Conservation (phyloP, 2,329 filamentous ascomycete genomes). For the Rhexocercosporidium sp. region DNA sequence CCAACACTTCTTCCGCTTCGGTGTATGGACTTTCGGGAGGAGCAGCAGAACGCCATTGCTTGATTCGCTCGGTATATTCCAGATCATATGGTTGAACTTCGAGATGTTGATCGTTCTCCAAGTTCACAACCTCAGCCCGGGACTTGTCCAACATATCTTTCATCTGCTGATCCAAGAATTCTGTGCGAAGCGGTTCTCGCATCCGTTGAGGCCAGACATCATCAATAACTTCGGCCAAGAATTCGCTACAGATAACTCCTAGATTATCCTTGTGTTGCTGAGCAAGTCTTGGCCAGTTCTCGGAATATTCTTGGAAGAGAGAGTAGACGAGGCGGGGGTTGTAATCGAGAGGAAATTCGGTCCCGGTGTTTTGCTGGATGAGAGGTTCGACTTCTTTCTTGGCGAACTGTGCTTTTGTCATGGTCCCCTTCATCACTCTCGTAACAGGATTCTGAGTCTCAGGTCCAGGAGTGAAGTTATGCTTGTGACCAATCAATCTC, state of each 20-base stretch:
- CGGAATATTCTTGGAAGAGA: slow-evolving; percentile 23
- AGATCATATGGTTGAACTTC: slow-evolving; percentile 26
- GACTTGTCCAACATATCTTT: slow-evolving; percentile 20
- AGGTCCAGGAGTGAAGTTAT: slow-evolving; percentile 15
- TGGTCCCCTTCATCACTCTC: neutral
- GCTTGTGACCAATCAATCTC: slow-evolving; percentile 22
- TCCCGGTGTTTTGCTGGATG: slow-evolving; percentile 20
- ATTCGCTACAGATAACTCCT: slow-evolving; percentile 22
- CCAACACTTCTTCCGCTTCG: slow-evolving; percentile 22
- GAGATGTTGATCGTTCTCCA: slow-evolving; percentile 22
- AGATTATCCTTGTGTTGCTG: slow-evolving; percentile 26
- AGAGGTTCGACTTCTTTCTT: slow-evolving; percentile 22
- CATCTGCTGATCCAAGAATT: slow-evolving; percentile 23
- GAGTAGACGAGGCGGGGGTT: slow-evolving; percentile 23
- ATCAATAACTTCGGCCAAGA: slow-evolving; percentile 25
- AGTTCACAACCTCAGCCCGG: slow-evolving; percentile 14
- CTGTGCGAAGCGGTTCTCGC: slow-evolving; percentile 20
- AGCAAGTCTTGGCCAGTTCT: slow-evolving; percentile 23
- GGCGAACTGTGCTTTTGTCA: slow-evolving; percentile 23
- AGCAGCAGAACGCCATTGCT: slow-evolving; percentile 15
- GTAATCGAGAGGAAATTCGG: slow-evolving; percentile 25
- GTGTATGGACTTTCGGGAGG: slow-evolving; percentile 16
- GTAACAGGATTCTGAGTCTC: neutral
- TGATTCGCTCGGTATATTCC: slow-evolving; percentile 22
- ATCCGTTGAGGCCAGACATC: slow-evolving; percentile 25